A percentile compares a stretch with the other conserved stretches of the same genome.
These are phyloP conservation scores for Calonectria ilicicola DNA, from an alignment of 2,329 filamentous ascomycete genomes.

Conservation along the genomic window DNA sequence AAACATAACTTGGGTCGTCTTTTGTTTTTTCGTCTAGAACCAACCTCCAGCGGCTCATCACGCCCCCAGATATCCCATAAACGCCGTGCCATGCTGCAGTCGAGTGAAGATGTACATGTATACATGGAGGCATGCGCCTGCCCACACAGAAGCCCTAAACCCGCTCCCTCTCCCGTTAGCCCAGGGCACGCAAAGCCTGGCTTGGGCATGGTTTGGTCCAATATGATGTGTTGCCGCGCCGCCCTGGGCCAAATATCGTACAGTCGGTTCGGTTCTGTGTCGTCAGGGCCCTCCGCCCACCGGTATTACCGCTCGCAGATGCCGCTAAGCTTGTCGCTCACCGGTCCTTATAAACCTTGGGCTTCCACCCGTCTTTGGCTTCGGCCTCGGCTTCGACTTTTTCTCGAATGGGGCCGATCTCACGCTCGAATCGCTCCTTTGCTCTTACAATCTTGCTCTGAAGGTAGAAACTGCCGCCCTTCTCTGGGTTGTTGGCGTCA, in stretches of 20 bases:
- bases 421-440: slow-evolving; percentile 90
- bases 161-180: slow-evolving; percentile 25
- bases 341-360: slow-evolving; percentile 93
- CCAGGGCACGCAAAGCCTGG: slow-evolving; percentile 4
- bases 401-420: slow-evolving; percentile 79
- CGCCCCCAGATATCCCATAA: slow-evolving; percentile 48
- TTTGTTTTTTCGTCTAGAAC: slow-evolving; percentile 46
- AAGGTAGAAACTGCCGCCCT: slow-evolving; percentile 97
- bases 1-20: slow-evolving; percentile 43
- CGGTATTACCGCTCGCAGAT: not conserved
- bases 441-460: slow-evolving; percentile 97
- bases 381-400: slow-evolving; percentile 82
- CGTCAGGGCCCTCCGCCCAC: slow-evolving; percentile 5
- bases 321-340: slow-evolving; percentile 49
- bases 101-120: slow-evolving; percentile 66
- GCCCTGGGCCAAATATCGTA: slow-evolving; percentile 34
- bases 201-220: not conserved
- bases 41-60: slow-evolving; percentile 45
- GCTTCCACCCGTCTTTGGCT: slow-evolving; percentile 88
- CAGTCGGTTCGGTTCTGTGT: slow-evolving; percentile 24
- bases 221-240: not conserved
- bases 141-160: slow-evolving; percentile 28
- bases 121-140: slow-evolving; percentile 44
- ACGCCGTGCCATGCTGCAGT: slow-evolving; percentile 66
- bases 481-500: slow-evolving; percentile 93